Evolutionary conservation across 176 grass and related monocot species (phyloP).

Genomic region (Oryza nivara): DNA sequence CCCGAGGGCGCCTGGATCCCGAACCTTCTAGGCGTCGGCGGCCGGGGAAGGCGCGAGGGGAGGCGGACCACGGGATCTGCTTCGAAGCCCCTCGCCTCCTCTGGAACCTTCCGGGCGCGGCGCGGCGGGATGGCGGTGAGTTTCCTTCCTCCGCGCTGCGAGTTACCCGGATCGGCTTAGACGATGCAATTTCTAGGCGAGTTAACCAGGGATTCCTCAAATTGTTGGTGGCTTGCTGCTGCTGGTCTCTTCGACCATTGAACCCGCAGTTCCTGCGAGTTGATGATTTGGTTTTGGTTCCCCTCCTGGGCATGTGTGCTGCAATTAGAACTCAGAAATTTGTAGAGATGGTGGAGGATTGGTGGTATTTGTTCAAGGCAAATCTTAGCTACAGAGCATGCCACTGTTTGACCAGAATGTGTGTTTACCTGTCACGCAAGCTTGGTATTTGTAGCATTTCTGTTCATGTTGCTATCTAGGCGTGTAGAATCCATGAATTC

Average conservation of each 20-base stretch:
- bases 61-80: background rate
- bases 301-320: background rate
- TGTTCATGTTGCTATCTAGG: background rate
- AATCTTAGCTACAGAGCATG: background rate
- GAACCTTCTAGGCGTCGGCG: slow-evolving; percentile 25
- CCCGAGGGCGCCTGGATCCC: background rate
- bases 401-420: background rate
- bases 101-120: background rate
- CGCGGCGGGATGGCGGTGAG: slow-evolving; percentile 32
- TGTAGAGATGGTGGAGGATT: background rate
- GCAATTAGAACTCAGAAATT: background rate
- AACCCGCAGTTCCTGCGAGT: background rate
- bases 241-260: background rate
- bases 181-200: background rate
- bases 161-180: background rate
- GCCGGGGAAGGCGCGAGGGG: background rate
- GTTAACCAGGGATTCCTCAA: background rate
- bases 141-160: background rate
- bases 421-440: background rate
- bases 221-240: background rate
- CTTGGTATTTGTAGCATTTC: background rate
- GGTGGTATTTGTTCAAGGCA: background rate
- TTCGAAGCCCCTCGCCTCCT: background rate
- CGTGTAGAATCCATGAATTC: background rate
- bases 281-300: background rate